Conservation (phyloP, 2,329 filamentous ascomycete species). For the Pseudodiploospora longispora region DNA sequence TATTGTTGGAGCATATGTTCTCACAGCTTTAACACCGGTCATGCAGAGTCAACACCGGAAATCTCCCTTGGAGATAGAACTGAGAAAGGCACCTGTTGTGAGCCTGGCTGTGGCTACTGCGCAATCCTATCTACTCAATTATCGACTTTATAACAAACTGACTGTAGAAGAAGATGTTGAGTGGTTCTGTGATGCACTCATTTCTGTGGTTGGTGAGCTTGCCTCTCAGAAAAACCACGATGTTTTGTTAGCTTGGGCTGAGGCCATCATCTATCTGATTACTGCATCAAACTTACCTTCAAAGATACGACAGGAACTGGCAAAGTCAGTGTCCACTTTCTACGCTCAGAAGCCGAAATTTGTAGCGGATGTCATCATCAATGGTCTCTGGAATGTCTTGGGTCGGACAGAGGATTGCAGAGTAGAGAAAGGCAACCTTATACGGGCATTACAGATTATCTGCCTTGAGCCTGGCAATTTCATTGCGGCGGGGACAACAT, state of each 20-base stretch:
- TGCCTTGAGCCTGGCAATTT: slow-evolving; percentile 50
- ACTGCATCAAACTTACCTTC: slow-evolving; percentile 54
- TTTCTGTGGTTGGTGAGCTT: slow-evolving; percentile 50
- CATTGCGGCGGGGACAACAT: slow-evolving; percentile 30
- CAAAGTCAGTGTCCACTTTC: slow-evolving; percentile 51
- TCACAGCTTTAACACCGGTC: slow-evolving; percentile 54
- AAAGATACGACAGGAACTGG: slow-evolving; percentile 55
- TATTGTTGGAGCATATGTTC: slow-evolving; percentile 70
- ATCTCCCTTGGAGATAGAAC: slow-evolving; percentile 32
- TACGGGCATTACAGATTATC: slow-evolving; percentile 53
- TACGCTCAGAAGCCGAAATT: slow-evolving; percentile 53
- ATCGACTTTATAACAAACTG: slow-evolving; percentile 77
- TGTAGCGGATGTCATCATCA: slow-evolving; percentile 56
- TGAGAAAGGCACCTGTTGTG: slow-evolving; percentile 55
- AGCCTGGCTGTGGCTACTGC: slow-evolving; percentile 67
- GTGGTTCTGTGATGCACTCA: slow-evolving; percentile 68
- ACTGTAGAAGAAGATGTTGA: slow-evolving; percentile 63
- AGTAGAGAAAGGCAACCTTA: slow-evolving; percentile 55
- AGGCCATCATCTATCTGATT: slow-evolving; percentile 74
- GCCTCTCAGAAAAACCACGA: slow-evolving; percentile 38
- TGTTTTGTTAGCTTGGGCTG: slow-evolving; percentile 67
- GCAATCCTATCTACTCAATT: slow-evolving; percentile 78
- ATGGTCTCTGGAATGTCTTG: slow-evolving; percentile 76
- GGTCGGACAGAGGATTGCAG: slow-evolving; percentile 61
- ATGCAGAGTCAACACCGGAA: slow-evolving; percentile 48